Evolutionary conservation across 1,284 basidiomycete genomes (phyloP), one percentile per base, ranked within the genome.

Genomic region (Neonothopanus nambi): DNA sequence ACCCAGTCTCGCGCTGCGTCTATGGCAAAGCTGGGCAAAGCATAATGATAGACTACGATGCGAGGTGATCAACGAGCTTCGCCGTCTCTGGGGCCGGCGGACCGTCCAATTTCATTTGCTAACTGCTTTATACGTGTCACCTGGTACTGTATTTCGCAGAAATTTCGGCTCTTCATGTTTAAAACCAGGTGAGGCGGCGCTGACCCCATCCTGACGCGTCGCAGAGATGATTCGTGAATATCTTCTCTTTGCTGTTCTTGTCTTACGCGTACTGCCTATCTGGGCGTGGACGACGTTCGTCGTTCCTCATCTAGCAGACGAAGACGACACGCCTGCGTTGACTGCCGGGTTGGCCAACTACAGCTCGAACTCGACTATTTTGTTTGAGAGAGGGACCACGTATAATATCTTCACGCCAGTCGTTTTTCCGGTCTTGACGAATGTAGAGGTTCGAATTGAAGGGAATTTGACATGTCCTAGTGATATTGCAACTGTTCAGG

Each of bases 351-450:
- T 2, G 13, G 69, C 71, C 0, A 75, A 73, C 43, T 75, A 72
- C 59, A 65, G 71, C 5, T 64, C 67, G 1, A 72, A 85, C 57
- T 67, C 79, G 35, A 81, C 78, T 5, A 84, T 84, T 57, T 54
- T 84, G 5, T 85, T 85, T 63, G 52, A 76, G 62, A 71, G 79
- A 52, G 81, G 81, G 41, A 65, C 73, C 21, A 80, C 74, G 1
- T 86, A 85, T 61, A 85, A 85, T 59, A 76, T 84, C 8, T 80
- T 76, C 56, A 79, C 77, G 3, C 78, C 82, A 1, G 71, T 85
- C 64, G 76, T 70, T 52, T 85, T 85, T 55, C 79, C 81, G 0
- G 64, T 59, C 0, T 63, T 85, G 51, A 78, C 71, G 42, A 84
- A 84, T 59, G 81, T 84, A 18, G 80, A 82, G 57, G 69, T 85